phyloP scores from a whole-genome alignment of 495 filamentous ascomycete genomes.

The Neurospora hispaniola region DNA sequence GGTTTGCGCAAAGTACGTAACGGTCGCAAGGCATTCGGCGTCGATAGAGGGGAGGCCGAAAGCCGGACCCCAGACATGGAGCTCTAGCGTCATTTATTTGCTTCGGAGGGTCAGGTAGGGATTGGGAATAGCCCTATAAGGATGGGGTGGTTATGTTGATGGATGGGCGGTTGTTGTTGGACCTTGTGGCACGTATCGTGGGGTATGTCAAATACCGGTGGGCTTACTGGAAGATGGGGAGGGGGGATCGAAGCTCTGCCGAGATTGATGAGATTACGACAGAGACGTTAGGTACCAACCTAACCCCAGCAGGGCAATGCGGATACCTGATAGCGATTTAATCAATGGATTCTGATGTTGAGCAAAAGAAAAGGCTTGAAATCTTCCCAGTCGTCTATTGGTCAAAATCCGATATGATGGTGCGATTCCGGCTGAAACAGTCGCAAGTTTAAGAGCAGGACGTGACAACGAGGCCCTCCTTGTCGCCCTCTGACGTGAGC shows the following conservation, averaged over 20 bases:
- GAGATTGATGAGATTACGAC: not conserved
- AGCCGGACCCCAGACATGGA: slow-evolving; percentile 87
- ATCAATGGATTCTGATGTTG: not conserved
- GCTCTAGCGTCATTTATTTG: slow-evolving; percentile 44
- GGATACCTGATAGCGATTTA: not conserved
- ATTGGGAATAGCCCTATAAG: not conserved
- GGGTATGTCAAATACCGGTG: not conserved
- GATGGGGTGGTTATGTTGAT: not conserved
- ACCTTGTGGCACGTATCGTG: not conserved
- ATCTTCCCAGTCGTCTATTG: not conserved
- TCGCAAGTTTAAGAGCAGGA: not conserved
- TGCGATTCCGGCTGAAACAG: not conserved
- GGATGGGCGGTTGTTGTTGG: not conserved
- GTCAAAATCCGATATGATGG: not conserved
- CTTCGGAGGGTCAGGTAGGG: not conserved
- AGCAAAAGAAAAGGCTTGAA: not conserved
- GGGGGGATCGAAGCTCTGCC: not conserved
- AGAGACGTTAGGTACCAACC: not conserved
- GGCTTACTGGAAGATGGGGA: not conserved
- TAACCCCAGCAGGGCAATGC: not conserved
- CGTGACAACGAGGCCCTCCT: not conserved
- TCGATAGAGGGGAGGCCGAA: slow-evolving; percentile 84
- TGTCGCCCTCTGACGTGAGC: not conserved
- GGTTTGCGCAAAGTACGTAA: slow-evolving; percentile 55
- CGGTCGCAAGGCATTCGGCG: slow-evolving; percentile 70